phyloP scores from a whole-genome alignment of 176 grass and related monocot genomes.

The Melocanna baccifera region DNA sequence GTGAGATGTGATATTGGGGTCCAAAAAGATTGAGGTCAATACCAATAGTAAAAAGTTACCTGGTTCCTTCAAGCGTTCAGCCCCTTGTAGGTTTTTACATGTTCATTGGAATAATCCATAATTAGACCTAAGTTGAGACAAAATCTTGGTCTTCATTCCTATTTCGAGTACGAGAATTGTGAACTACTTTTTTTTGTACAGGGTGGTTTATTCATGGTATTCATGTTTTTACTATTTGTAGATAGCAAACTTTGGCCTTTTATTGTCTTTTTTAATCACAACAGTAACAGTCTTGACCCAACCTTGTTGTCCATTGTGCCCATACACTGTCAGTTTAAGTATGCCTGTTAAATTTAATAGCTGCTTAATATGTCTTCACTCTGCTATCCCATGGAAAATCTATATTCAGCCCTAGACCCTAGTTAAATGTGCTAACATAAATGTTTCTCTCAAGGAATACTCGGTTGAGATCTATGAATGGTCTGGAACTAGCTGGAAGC shows the following conservation, averaged over 20 bases:
- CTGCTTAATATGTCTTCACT: not conserved
- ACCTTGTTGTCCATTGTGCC: not conserved
- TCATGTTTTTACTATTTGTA: not conserved
- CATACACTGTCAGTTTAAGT: not conserved
- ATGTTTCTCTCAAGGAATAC: conserved; percentile 70
- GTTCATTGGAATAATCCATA: not conserved
- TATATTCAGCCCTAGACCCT: not conserved
- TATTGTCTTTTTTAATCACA: not conserved
- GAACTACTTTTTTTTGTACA: not conserved
- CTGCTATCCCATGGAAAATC: not conserved
- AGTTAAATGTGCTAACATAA: conserved; percentile 32
- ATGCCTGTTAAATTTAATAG: not conserved
- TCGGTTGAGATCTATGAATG: conserved; percentile 98
- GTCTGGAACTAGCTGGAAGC: conserved; percentile 96
- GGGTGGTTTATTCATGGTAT: not conserved
- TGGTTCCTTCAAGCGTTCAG: not conserved
- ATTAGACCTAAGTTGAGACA: not conserved
- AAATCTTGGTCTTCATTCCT: not conserved
- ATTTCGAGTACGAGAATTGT: not conserved
- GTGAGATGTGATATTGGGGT: conserved; percentile 78
- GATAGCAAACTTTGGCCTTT: not conserved
- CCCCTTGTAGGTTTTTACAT: not conserved
- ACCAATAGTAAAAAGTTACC: not conserved
- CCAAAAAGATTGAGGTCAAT: conserved; percentile 70
- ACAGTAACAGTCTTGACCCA: not conserved